These are phyloP conservation scores for Cucumis variabilis DNA, from an alignment of 331 rosid genomes.

Conservation along the genomic window DNA sequence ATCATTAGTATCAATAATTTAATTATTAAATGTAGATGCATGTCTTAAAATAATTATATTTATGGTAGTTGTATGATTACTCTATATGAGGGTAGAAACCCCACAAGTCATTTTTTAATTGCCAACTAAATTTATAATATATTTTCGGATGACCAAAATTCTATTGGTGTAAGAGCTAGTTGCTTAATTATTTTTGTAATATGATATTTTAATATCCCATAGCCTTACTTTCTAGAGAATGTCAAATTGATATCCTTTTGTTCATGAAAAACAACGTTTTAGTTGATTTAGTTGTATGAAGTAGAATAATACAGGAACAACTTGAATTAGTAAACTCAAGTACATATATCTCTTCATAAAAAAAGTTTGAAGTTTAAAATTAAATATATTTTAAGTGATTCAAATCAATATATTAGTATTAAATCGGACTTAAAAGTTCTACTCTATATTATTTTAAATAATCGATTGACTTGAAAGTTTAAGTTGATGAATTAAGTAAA, in stretches of 20 bases:
- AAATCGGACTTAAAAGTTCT: too few relatives aligned
- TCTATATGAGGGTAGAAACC: too few relatives aligned
- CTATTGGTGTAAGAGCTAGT: not conserved
- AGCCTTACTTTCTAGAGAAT: not conserved
- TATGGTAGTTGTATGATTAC: not conserved
- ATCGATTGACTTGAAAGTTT: too few relatives aligned
- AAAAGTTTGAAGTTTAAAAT: too few relatives aligned
- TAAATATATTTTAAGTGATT: too few relatives aligned
- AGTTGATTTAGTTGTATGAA: not conserved
- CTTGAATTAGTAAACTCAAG: too few relatives aligned
- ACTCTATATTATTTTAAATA: too few relatives aligned
- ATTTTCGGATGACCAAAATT: not conserved
- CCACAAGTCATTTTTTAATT: not conserved
- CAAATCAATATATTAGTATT: too few relatives aligned
- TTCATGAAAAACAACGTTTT: not conserved
- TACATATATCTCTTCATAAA: too few relatives aligned
- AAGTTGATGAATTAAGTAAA: too few relatives aligned
- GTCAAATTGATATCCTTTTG: not conserved
- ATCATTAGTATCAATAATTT: not conserved
- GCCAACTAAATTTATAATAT: not conserved
- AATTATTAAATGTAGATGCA: not conserved
- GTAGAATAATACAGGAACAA: too few relatives aligned
- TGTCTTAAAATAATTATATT: not conserved
- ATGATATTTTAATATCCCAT: not conserved
- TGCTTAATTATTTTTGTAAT: not conserved